Percentiles rank a stretch among this genome's conserved stretches.
phyloP scores from a whole-genome alignment of 768 basidiomycete species.

The Phanerodontia chrysosporium region DNA sequence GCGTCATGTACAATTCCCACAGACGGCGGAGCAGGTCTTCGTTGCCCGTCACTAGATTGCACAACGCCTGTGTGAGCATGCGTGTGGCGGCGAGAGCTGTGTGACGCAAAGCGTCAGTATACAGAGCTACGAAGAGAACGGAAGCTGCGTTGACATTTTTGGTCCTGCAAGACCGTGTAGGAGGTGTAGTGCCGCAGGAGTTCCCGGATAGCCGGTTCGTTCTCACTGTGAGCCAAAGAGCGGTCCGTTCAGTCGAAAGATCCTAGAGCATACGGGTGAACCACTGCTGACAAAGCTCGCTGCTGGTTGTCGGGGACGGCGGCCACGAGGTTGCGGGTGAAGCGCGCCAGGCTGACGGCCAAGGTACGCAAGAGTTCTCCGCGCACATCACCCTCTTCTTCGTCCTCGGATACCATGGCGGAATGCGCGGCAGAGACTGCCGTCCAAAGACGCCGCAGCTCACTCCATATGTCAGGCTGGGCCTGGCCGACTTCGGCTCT shows the following conservation, averaged over 20 bases:
- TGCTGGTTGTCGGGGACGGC: conserved; percentile 69
- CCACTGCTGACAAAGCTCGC: conserved; percentile 60
- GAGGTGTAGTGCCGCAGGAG: conserved; percentile 74
- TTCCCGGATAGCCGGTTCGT: conserved; percentile 65
- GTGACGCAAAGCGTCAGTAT: neutral
- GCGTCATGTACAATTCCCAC: conserved; percentile 61
- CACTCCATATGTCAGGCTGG: conserved; percentile 49
- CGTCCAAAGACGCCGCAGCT: conserved; percentile 54
- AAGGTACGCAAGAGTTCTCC: conserved; percentile 18
- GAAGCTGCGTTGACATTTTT: conserved; percentile 40
- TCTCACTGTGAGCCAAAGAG: conserved; percentile 40
- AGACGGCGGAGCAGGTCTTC: conserved; percentile 48
- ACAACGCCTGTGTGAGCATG: conserved; percentile 71
- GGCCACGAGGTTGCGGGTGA: conserved; percentile 83
- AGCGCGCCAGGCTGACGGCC: conserved; percentile 47
- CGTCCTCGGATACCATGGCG: conserved; percentile 41
- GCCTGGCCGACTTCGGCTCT: conserved; percentile 34
- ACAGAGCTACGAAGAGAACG: neutral
- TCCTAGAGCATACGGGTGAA: neutral
- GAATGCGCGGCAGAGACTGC: conserved; percentile 17
- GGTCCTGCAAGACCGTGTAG: conserved; percentile 64
- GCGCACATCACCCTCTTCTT: conserved; percentile 15
- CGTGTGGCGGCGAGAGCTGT: conserved; percentile 62
- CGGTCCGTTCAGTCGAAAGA: neutral
- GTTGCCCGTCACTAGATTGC: conserved; percentile 81